phyloP scores from a whole-genome alignment of 352 stramenopile species.

The Sclerospora graminicola region DNA sequence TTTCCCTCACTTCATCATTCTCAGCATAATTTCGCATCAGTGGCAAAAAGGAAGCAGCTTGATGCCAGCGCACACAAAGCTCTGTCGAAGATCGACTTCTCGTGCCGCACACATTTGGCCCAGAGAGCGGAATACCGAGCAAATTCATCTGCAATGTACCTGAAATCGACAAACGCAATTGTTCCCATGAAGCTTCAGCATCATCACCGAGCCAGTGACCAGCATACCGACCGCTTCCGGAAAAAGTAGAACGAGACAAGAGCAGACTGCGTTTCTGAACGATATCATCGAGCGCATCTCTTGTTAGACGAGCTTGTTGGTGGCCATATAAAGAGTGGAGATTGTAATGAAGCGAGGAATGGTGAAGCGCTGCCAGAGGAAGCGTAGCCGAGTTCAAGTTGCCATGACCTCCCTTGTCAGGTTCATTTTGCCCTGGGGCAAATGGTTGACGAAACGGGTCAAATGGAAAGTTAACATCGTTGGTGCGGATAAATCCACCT shows the following conservation, averaged over 20 bases:
- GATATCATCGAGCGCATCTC: conserved; percentile 32
- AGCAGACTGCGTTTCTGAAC: conserved; percentile 51
- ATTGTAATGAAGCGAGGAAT: conserved; percentile 77
- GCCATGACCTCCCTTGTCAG: conserved; percentile 28
- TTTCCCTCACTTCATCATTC: conserved; percentile 26
- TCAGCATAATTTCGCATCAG: conserved; percentile 70
- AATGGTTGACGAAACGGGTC: conserved; percentile 77
- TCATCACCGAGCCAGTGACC: conserved; percentile 54
- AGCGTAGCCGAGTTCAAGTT: conserved; percentile 76
- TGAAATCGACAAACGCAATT: conserved; percentile 64
- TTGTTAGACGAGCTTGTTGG: conserved; percentile 43
- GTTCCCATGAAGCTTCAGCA: conserved; percentile 56
- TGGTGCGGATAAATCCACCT: conserved; percentile 53
- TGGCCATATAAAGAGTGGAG: conserved; percentile 80
- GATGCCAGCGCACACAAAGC: conserved; percentile 76
- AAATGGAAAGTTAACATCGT: conserved; percentile 65
- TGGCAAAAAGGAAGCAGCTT: conserved; percentile 67
- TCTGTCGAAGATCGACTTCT: conserved; percentile 36
- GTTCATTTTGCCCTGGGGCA: conserved; percentile 41
- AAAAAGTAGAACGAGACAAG: conserved; percentile 59
- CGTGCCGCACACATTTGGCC: conserved; percentile 58
- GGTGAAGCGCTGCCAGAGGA: conserved; percentile 58
- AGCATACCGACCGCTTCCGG: conserved; percentile 44
- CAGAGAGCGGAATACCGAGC: conserved; percentile 57
- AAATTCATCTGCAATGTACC: conserved; percentile 70